Base-by-base conservation (phyloP, 257 asterid species). In the Osmanthus fragrans region DNA sequence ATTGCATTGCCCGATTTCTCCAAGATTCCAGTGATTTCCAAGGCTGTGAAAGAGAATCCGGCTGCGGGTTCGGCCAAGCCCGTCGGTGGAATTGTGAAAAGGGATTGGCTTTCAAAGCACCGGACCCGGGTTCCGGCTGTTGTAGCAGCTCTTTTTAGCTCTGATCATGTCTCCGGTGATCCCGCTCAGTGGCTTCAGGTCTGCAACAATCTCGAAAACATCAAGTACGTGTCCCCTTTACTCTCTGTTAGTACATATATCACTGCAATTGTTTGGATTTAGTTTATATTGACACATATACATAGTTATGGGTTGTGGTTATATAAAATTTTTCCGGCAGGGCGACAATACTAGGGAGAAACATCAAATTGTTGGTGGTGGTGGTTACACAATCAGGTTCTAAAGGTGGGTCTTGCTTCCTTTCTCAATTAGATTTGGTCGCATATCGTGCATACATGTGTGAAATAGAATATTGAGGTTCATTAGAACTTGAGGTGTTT, bases 161-260 rank as follows among this genome's bases (percentile, higher is more conserved):
- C 93, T 34, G 87, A 81, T 73, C 84, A 93, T 76, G 89, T 96
- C 56, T 88, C 88, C 6, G 98, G 96, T 18, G 97, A 96, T 80
- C 99, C 99, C 39, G 91, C 97, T 80, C 97, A 89, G 87, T 93
- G 98, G 99, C 95, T 83, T 30, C 96, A 92, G 92, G 94, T 96
- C 92, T 96, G 99, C 90, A 83, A 86, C 83, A 90, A 96, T 84
- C 91, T 96, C 69, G 99, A 93, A n/a, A 89, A 81, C 79, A 92
- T 96, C 85, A 93, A 92, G 98, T 93, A 89, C 42, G 88, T 32
- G 30, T 18, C 25, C 11, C 23, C 18, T 74, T 16, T 29, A 40
- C 29, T 74, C 39, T 64, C 9, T 37, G 45, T 40, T 56, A 68
- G 21, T 47, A 11, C 12, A 63, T 12, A 27, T 63, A 11, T 63